Percentiles rank a stretch among this genome's conserved stretches.
These are phyloP conservation scores for Truncatella angustata DNA, from an alignment of 2,329 filamentous ascomycete genomes.

Conservation along the genomic window DNA sequence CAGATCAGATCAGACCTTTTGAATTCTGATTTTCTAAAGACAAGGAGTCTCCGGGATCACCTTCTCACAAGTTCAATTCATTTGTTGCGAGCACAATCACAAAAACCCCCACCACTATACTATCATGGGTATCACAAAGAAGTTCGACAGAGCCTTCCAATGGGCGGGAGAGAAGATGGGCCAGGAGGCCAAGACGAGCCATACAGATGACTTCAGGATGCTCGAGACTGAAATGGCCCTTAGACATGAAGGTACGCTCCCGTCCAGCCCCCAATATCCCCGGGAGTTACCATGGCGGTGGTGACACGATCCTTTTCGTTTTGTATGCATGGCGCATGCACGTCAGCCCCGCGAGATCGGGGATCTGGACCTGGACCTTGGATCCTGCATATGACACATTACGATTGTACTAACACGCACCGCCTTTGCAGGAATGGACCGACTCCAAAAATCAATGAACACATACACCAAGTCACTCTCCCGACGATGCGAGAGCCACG, in stretches of 20 bases:
- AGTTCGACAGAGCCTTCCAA: constrained; percentile 93
- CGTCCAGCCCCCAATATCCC: too few relatives aligned
- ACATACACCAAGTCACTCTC: constrained; percentile 85
- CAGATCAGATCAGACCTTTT: too few relatives aligned
- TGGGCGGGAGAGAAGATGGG: constrained; percentile 98
- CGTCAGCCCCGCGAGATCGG: too few relatives aligned
- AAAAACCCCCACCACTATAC: background rate
- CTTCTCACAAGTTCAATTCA: too few relatives aligned
- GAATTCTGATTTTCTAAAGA: too few relatives aligned
- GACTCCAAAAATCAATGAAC: constrained; percentile 81
- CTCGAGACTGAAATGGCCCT: constrained; percentile 88
- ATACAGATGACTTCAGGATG: constrained; percentile 87
- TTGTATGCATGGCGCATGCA: background rate
- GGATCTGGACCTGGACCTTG: too few relatives aligned
- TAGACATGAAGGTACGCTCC: constrained; percentile 73
- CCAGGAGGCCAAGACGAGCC: constrained; percentile 79
- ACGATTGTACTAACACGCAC: background rate
- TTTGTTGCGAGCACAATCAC: background rate
- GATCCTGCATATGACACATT: background rate
- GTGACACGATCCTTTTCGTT: too few relatives aligned
- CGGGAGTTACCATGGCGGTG: too few relatives aligned
- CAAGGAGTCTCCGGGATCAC: too few relatives aligned
- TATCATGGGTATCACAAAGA: constrained; percentile 67
- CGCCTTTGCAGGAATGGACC: constrained; percentile 71
- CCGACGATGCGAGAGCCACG: constrained; percentile 73